A percentile compares a stretch with the other conserved stretches of the same genome.
Evolutionary conservation across 1,139 yeast species (phyloP).

Genomic region (Candida labiduridarum): DNA sequence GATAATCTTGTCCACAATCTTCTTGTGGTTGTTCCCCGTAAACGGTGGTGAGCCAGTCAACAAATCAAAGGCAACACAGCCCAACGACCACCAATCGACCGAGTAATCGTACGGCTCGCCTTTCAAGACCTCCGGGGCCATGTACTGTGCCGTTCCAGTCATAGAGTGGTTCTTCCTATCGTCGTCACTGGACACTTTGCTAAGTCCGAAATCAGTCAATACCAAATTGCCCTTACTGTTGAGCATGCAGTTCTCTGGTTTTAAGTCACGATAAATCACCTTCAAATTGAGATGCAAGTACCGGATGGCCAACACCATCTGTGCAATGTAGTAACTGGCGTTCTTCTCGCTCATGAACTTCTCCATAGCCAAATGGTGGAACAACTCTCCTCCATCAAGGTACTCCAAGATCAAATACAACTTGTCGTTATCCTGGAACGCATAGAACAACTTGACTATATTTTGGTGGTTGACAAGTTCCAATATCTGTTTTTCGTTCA

Average conservation of each 20-base stretch:
- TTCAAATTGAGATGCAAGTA: slow-evolving; percentile 76
- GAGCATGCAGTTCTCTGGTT: slow-evolving; percentile 90
- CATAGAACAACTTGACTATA: slow-evolving; percentile 85
- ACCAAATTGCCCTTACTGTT: slow-evolving; percentile 80
- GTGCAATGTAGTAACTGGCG: slow-evolving; percentile 84
- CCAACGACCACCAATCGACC: slow-evolving; percentile 98
- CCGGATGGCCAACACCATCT: slow-evolving; percentile 77
- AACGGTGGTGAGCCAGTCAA: slow-evolving; percentile 93
- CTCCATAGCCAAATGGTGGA: slow-evolving; percentile 69
- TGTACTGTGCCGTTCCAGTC: slow-evolving; percentile 93
- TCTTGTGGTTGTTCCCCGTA: slow-evolving; percentile 84
- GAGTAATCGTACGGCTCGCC: slow-evolving; percentile 85
- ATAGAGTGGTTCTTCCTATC: slow-evolving; percentile 62
- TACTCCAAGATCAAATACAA: slow-evolving; percentile 82
- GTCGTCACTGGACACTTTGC: slow-evolving; percentile 61
- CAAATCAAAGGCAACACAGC: slow-evolving; percentile 86
- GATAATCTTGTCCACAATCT: slow-evolving; percentile 77
- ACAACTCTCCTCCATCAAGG: slow-evolving; percentile 92
- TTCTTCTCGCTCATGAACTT: slow-evolving; percentile 65
- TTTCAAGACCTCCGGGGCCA: slow-evolving; percentile 91
- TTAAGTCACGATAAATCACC: slow-evolving; percentile 87
- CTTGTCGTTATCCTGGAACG: slow-evolving; percentile 83
- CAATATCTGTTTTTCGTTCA: slow-evolving; percentile 46
- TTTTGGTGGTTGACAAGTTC: slow-evolving; percentile 70
- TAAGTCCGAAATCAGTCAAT: slow-evolving; percentile 88